Percentiles rank a stretch among this genome's conserved stretches.
phyloP scores from a whole-genome alignment of 768 basidiomycete species.

The Mycena belliarum region DNA sequence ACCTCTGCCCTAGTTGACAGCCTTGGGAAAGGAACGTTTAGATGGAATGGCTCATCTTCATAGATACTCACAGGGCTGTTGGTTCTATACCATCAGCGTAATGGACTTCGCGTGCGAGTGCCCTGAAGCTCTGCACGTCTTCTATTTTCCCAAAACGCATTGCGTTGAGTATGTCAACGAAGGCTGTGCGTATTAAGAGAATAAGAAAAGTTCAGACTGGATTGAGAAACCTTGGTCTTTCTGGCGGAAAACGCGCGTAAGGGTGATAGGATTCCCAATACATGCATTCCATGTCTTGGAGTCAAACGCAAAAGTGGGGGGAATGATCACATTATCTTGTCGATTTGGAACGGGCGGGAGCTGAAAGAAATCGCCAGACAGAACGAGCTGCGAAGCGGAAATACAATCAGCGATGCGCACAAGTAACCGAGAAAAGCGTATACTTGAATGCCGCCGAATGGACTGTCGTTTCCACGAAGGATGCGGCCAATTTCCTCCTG shows the following conservation, averaged over 20 bases:
- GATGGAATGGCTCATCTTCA: not conserved
- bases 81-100: constrained; percentile 79
- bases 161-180: constrained; percentile 84
- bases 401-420: not conserved
- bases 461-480: constrained; percentile 50
- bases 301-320: constrained; percentile 75
- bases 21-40: constrained; percentile 34
- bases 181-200: constrained; percentile 40
- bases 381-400: constrained; percentile 55
- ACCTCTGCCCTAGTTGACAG: constrained; percentile 75
- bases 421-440: not conserved
- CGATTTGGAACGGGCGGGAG: constrained; percentile 75
- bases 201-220: not conserved
- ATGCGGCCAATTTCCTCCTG: constrained; percentile 67
- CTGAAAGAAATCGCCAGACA: constrained; percentile 92
- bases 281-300: constrained; percentile 71
- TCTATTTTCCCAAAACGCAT: constrained; percentile 72
- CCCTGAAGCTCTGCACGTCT: constrained; percentile 50
- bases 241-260: constrained; percentile 85
- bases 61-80: constrained; percentile 66
- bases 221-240: constrained; percentile 65
- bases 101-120: constrained; percentile 53
- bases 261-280: constrained; percentile 52
- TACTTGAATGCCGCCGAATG: constrained; percentile 90
- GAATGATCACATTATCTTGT: constrained; percentile 48